phyloP scores from a whole-genome alignment of 176 grass and related monocot genomes.

The Saccharum officinarum region DNA sequence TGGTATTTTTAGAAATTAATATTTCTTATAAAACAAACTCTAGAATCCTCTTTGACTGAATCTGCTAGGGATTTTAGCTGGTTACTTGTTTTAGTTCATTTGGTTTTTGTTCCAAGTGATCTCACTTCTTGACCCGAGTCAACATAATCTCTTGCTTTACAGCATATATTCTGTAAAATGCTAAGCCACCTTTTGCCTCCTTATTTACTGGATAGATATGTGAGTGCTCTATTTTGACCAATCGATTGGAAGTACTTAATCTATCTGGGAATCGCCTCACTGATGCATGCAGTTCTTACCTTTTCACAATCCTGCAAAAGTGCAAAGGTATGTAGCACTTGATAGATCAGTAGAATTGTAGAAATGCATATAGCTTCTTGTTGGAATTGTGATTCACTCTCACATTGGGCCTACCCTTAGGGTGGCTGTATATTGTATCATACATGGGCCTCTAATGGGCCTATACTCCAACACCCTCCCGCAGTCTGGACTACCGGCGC shows the following conservation, averaged over 20 bases:
- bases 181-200: slow-evolving; percentile 6
- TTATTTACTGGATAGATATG: slow-evolving; percentile 71
- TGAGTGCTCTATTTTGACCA: slow-evolving; percentile 73
- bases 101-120: not conserved
- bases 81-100: not conserved
- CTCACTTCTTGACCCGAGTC: not conserved
- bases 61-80: not conserved
- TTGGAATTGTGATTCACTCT: no score
- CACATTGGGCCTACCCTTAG: no score
- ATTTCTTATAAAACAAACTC: not conserved
- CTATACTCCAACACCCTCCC: no score
- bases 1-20: slow-evolving; percentile 11
- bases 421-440: no score
- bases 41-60: slow-evolving; percentile 8
- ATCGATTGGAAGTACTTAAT: slow-evolving; percentile 93
- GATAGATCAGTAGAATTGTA: not conserved
- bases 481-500: no score
- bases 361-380: not conserved
- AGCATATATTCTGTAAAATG: not conserved
- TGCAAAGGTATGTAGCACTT: slow-evolving; percentile 68
- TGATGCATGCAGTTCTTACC: slow-evolving; percentile 94
- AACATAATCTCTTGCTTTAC: slow-evolving; percentile 13
- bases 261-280: slow-evolving; percentile 93
- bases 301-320: slow-evolving; percentile 81
- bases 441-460: no score